Evolutionary conservation across 352 stramenopile species (phyloP).

Genomic region (Phytopythium aichiense): DNA sequence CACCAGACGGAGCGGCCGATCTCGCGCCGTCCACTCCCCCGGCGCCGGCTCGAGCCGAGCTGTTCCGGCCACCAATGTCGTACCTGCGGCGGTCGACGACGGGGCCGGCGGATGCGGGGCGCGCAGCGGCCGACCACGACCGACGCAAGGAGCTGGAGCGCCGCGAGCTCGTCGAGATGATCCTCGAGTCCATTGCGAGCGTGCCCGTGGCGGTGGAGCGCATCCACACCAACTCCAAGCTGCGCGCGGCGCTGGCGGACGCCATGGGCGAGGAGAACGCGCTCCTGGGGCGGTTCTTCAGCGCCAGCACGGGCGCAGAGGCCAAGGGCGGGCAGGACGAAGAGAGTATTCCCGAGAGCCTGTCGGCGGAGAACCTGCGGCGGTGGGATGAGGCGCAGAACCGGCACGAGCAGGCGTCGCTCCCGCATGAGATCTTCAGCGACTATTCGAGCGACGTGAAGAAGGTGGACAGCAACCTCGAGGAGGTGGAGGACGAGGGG

Average conservation of each 20-base stretch:
- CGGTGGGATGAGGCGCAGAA: constrained; percentile 13
- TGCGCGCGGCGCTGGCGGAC: constrained; percentile 49
- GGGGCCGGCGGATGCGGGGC: constrained; percentile 5
- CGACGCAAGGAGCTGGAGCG: constrained; percentile 55
- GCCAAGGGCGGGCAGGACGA: constrained; percentile 10
- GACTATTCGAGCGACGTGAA: constrained; percentile 9
- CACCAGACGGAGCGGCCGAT: not conserved
- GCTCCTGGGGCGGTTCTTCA: constrained; percentile 48
- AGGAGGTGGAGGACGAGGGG: constrained; percentile 2
- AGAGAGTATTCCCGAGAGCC: constrained; percentile 9
- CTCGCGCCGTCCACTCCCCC: not conserved
- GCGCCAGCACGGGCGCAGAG: constrained; percentile 4
- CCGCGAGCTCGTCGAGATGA: constrained; percentile 66
- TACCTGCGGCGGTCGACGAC: constrained; percentile 19
- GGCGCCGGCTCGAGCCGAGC: not conserved
- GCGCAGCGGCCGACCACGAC: constrained; percentile 24
- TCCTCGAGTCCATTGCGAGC: constrained; percentile 70
- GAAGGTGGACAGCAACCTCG: constrained; percentile 8
- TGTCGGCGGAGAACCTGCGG: constrained; percentile 20
- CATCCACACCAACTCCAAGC: constrained; percentile 66
- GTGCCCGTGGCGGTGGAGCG: constrained; percentile 64
- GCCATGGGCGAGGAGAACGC: constrained; percentile 51
- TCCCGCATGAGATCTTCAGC: constrained; percentile 9
- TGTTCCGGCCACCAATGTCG: constrained; percentile 32
- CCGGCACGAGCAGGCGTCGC: constrained; percentile 1